These are phyloP conservation scores for Elongisporangium prolatum DNA, from an alignment of 352 stramenopile species.

Conservation along the genomic window DNA sequence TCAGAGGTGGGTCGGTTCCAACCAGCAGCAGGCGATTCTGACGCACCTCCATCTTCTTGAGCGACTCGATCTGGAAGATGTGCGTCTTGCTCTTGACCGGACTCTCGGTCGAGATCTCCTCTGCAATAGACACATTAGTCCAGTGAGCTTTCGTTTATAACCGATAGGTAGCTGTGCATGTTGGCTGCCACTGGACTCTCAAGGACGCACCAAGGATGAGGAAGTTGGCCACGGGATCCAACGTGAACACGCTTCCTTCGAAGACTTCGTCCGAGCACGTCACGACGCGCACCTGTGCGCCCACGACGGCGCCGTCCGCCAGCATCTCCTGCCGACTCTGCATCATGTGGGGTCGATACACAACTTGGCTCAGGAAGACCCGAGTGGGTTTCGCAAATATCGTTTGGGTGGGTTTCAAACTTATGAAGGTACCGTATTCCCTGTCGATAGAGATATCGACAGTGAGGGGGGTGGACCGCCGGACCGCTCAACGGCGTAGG, in stretches of 20 bases:
- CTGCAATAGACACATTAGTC: constrained; percentile 12
- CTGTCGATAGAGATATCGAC: not conserved
- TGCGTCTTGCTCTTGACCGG: constrained; percentile 59
- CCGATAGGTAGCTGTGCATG: too few species aligned
- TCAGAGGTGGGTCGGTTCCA: not conserved
- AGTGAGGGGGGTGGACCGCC: not conserved
- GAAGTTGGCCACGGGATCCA: constrained; percentile 75
- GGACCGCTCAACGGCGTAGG: constrained; percentile 2
- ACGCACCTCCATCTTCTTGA: constrained; percentile 60
- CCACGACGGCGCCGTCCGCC: constrained; percentile 54
- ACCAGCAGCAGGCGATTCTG: too few species aligned
- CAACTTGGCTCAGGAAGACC: not conserved
- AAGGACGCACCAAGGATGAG: constrained; percentile 58
- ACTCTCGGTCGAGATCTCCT: constrained; percentile 39
- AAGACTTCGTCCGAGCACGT: constrained; percentile 42
- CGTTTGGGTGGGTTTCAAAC: not conserved
- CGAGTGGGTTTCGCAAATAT: not conserved
- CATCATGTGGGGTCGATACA: constrained; percentile 9
- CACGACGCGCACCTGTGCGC: constrained; percentile 59
- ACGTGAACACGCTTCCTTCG: constrained; percentile 72
- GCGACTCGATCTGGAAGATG: constrained; percentile 65
- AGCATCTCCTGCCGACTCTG: constrained; percentile 35
- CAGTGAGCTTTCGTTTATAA: not conserved
- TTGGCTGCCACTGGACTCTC: too few species aligned
- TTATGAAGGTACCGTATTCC: not conserved